phyloP scores from a whole-genome alignment of 2,329 filamentous ascomycete species.

The Fusarium ramigenum region DNA sequence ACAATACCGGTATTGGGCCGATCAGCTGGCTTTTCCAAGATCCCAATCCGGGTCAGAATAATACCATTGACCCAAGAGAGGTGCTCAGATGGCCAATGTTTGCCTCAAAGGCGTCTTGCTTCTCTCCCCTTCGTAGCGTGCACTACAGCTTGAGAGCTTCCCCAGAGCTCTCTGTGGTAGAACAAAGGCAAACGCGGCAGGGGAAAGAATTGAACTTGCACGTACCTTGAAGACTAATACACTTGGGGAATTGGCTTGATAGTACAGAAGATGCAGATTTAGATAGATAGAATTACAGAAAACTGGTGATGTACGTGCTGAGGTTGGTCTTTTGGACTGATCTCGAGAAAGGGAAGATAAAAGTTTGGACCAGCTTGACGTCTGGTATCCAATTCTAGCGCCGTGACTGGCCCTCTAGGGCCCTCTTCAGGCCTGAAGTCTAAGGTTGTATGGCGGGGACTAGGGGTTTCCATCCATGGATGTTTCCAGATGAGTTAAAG shows the following conservation, averaged over 20 bases:
- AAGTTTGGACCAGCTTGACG: constrained; percentile 40
- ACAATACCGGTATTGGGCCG: constrained; percentile 25
- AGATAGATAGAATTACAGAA: constrained; percentile 31
- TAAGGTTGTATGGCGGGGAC: constrained; percentile 44
- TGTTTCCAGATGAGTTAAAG: background rate
- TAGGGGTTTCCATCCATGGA: background rate
- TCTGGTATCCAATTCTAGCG: constrained; percentile 31
- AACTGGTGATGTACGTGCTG: constrained; percentile 33
- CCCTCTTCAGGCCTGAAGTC: constrained; percentile 47
- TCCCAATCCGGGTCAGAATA: constrained; percentile 33
- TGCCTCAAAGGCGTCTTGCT: constrained; percentile 25
- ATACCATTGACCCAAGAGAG: constrained; percentile 3
- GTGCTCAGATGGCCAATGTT: constrained; percentile 13
- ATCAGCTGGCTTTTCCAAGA: constrained; percentile 24
- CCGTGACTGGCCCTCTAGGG: constrained; percentile 19
- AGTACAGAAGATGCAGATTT: constrained; percentile 26
- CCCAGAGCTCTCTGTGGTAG: constrained; percentile 15
- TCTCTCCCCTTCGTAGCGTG: background rate
- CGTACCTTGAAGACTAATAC: constrained; percentile 41
- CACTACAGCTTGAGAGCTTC: constrained; percentile 14
- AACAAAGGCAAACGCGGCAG: constrained; percentile 22
- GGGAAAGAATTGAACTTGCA: constrained; percentile 25
- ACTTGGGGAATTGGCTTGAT: constrained; percentile 23
- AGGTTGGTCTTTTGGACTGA: constrained; percentile 39
- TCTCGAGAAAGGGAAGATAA: constrained; percentile 44